Percentiles rank a stretch among this genome's conserved stretches.
Evolutionary conservation across 2,329 filamentous ascomycete genomes (phyloP).

Genomic region (Colletotrichum shisoi): DNA sequence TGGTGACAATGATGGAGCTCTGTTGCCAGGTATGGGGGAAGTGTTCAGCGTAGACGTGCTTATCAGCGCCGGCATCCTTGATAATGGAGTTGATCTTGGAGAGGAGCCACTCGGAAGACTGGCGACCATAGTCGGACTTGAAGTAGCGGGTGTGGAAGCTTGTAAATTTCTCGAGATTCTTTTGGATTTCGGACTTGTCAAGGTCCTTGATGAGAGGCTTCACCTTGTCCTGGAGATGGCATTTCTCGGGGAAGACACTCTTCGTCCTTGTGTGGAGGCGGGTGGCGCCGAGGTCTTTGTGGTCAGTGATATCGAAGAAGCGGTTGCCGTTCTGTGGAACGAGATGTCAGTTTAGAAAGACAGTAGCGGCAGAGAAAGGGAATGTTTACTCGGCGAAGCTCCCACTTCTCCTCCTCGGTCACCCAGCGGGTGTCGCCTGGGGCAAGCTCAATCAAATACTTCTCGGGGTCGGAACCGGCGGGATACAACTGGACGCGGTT

Average conservation of each 20-base stretch:
- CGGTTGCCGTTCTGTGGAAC: slow-evolving; percentile 75
- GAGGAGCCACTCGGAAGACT: slow-evolving; percentile 90
- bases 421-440: slow-evolving; percentile 86
- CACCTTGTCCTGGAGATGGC: slow-evolving; percentile 71
- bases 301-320: slow-evolving; percentile 94
- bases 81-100: slow-evolving; percentile 77
- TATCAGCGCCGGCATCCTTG: slow-evolving; percentile 72
- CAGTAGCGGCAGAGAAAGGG: not conserved
- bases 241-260: slow-evolving; percentile 72
- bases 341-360: not conserved
- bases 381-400: slow-evolving; percentile 73
- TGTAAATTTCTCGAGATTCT: slow-evolving; percentile 79
- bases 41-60: slow-evolving; percentile 71
- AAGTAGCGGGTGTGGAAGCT: slow-evolving; percentile 85
- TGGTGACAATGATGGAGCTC: slow-evolving; percentile 87
- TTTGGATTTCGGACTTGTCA: slow-evolving; percentile 76
- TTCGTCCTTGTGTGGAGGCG: slow-evolving; percentile 48
- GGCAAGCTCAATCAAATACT: slow-evolving; percentile 82
- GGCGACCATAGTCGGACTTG: slow-evolving; percentile 76
- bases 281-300: slow-evolving; percentile 67
- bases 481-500: slow-evolving; percentile 60
- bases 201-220: slow-evolving; percentile 72
- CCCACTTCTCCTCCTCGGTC: slow-evolving; percentile 95
- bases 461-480: slow-evolving; percentile 56
- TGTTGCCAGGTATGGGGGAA: slow-evolving; percentile 90